A percentile compares a stretch with the other conserved stretches of the same genome.
phyloP scores from a whole-genome alignment of 805 yeast genomes.

The Lipomyces sp. region DNA sequence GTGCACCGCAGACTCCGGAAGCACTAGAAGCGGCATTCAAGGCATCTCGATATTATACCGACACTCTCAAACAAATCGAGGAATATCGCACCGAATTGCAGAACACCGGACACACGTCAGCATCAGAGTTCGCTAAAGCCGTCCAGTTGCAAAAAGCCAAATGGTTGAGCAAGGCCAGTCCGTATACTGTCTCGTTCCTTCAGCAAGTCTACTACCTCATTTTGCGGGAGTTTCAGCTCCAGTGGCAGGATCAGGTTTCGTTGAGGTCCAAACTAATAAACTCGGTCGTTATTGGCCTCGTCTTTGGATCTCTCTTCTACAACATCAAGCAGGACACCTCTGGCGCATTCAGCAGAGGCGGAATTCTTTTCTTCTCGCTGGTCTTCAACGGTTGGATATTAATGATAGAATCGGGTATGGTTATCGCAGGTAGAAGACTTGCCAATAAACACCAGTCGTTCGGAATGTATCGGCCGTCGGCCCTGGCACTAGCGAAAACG shows the following conservation, averaged over 20 bases:
- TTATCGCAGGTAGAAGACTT: conserved; percentile 61
- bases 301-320: conserved; percentile 58
- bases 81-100: conserved; percentile 21
- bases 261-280: conserved; percentile 27
- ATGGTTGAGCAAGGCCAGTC: conserved; percentile 10
- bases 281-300: conserved; percentile 58
- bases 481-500: conserved; percentile 67
- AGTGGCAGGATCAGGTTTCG: conserved; percentile 36
- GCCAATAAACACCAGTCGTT: conserved; percentile 63
- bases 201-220: conserved; percentile 27
- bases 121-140: conserved; percentile 22
- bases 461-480: conserved; percentile 64
- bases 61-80: conserved; percentile 54
- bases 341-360: conserved; percentile 60
- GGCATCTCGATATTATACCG: conserved; percentile 51
- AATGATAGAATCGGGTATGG: conserved; percentile 57
- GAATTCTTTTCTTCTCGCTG: conserved; percentile 57
- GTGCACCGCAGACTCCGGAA: conserved; percentile 56
- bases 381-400: conserved; percentile 64
- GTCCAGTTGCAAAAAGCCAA: conserved; percentile 19
- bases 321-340: conserved; percentile 51
- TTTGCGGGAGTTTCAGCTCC: conserved; percentile 30
- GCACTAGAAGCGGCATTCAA: conserved; percentile 57
- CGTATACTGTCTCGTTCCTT: conserved; percentile 37
- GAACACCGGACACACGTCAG: conserved; percentile 29